A percentile compares a stretch with the other conserved stretches of the same genome.
These are phyloP conservation scores for Mycena maculata DNA, from an alignment of 768 basidiomycete species.

Conservation along the genomic window DNA sequence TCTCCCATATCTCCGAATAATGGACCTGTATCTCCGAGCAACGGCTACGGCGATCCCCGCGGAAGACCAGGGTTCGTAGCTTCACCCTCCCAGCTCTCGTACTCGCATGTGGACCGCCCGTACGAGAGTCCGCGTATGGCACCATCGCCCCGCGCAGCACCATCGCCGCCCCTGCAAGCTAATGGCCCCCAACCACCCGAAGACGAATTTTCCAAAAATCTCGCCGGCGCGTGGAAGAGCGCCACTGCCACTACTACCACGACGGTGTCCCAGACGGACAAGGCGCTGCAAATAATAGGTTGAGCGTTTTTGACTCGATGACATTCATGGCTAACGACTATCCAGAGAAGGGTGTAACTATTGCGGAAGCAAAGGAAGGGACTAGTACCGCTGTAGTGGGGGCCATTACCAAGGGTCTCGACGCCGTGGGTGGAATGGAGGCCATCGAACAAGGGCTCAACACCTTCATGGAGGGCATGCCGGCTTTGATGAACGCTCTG, in stretches of 20 bases:
- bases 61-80: conserved; percentile 22
- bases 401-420: conserved; percentile 23
- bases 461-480: conserved; percentile 29
- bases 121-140: background rate
- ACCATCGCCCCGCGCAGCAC: background rate
- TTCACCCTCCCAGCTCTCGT: conserved; percentile 25
- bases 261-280: conserved; percentile 23
- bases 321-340: background rate
- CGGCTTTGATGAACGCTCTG: conserved; percentile 38
- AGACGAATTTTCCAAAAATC: conserved; percentile 24
- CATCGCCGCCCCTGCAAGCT: background rate
- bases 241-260: conserved; percentile 22
- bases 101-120: conserved; percentile 11
- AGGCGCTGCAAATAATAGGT: conserved; percentile 26
- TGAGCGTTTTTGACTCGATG: background rate
- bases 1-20: conserved; percentile 19
- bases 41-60: conserved; percentile 15
- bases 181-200: conserved; percentile 7
- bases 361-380: conserved; percentile 10
- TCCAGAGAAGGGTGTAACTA: conserved; percentile 10
- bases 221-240: conserved; percentile 28
- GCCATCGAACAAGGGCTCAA: conserved; percentile 29
- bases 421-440: conserved; percentile 29
- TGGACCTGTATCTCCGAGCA: background rate
- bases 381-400: conserved; percentile 3